phyloP scores from a whole-genome alignment of 306 rosid genomes.

The Gleditsia sinensis region DNA sequence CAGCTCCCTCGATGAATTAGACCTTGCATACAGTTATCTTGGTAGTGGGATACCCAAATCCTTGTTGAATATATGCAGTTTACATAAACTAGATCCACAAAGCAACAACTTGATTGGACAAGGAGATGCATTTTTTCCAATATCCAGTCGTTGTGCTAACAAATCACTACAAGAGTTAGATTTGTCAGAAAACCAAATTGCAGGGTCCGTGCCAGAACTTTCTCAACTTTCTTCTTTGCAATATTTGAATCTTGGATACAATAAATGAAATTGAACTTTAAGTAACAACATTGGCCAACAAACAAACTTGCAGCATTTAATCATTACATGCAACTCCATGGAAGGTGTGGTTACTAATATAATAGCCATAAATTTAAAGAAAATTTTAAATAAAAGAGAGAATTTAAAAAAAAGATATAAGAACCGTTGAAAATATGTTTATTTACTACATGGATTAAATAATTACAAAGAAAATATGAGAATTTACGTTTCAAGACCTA shows the following conservation, averaged over 20 bases:
- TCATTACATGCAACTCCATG: no score
- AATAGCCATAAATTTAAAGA: no score
- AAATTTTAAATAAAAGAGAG: no score
- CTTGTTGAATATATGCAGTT: background rate
- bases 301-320: background rate
- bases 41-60: no score
- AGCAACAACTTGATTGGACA: background rate
- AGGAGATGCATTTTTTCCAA: background rate
- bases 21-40: no score
- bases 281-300: background rate
- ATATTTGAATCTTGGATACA: background rate
- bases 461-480: no score
- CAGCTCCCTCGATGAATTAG: no score
- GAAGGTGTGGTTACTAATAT: no score
- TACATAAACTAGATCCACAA: background rate
- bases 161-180: background rate
- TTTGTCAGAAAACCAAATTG: background rate
- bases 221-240: background rate
- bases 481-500: no score
- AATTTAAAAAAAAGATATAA: no score
- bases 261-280: background rate
- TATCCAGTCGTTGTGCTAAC: background rate
- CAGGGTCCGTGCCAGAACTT: background rate
- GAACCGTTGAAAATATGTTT: no score
- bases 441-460: no score